Conservation (phyloP, 2,329 filamentous ascomycete species). For the Hymenoscyphus fraxineus region DNA sequence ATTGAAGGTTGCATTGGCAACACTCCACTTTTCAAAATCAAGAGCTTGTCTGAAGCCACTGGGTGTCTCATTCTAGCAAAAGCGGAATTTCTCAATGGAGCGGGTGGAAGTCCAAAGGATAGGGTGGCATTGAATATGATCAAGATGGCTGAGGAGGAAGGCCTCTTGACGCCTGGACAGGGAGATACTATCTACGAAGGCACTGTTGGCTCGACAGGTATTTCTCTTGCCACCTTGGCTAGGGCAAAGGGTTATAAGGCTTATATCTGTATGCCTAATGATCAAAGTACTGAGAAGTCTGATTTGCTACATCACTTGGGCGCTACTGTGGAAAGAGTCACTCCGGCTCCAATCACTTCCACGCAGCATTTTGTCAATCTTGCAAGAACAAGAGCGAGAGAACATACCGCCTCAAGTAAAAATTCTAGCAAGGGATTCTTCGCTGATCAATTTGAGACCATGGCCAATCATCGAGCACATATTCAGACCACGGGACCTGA, state of each 20-base stretch:
- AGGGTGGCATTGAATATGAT: conserved; percentile 92
- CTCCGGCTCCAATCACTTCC: conserved; percentile 89
- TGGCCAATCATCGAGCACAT: conserved; percentile 85
- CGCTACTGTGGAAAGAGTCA: conserved; percentile 86
- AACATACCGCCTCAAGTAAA: conserved; percentile 59
- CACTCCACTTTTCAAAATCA: conserved; percentile 83
- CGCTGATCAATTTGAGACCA: conserved; percentile 92
- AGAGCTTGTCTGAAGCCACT: conserved; percentile 79
- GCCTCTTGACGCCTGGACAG: conserved; percentile 70
- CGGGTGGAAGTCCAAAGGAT: conserved; percentile 91
- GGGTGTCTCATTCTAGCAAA: conserved; percentile 89
- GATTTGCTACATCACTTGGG: conserved; percentile 85
- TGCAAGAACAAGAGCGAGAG: conserved; percentile 69
- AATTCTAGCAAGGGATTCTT: conserved; percentile 80
- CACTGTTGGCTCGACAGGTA: conserved; percentile 93
- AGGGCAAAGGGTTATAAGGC: conserved; percentile 85
- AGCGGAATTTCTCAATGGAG: conserved; percentile 93
- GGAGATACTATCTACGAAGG: conserved; percentile 97
- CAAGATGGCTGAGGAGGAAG: conserved; percentile 70
- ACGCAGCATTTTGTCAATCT: conserved; percentile 92
- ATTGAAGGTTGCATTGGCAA: conserved; percentile 92
- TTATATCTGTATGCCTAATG: conserved; percentile 96
- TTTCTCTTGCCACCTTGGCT: conserved; percentile 85
- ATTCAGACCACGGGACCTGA: conserved; percentile 81
- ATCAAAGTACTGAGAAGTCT: conserved; percentile 84